Evolutionary conservation across 164 flowering plant genomes (phyloP), one percentile per base, ranked within the genome.

Genomic region (Vitis rotundifolia): DNA sequence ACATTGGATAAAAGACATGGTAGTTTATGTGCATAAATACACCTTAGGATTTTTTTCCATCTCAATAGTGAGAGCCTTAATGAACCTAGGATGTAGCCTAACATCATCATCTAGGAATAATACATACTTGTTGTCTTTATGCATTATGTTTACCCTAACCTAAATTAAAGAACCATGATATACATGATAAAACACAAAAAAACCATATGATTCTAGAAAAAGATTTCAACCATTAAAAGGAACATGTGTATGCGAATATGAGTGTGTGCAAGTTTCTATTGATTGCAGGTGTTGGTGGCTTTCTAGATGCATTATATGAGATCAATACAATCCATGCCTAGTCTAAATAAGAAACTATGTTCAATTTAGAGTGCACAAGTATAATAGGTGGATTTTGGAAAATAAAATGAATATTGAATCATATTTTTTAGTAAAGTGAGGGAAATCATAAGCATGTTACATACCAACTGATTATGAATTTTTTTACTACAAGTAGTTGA

Each of bases 401-500:
- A 50, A 59, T 11, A 16, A n/a, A n/a, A n/a, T n/a, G n/a, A n/a
- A n/a, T n/a, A n/a, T n/a, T n/a, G n/a, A n/a, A n/a, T n/a, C n/a
- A n/a, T n/a, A n/a, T n/a, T n/a, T n/a, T n/a, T n/a, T n/a, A n/a
- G n/a, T n/a, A n/a, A n/a, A n/a, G n/a, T n/a, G n/a, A n/a, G n/a
- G n/a, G n/a, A n/a, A 59, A 1, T 55, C 7, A 49, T 59, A 65
- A 68, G 55, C 48, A 56, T 47, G 50, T 14, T 59, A 63, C 87
- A 59, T 89, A 95, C 99, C 89, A 95, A 84, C 80, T 95, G 99
- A 79, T 95, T 95, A 75, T 95, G 99, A 80, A 92, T 91, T 78
- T 95, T 95, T 75, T 95, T 97, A 82, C 98, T 95, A 69, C 99
- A 95, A 52, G 99, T 95, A 71, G 99, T 92, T 78, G 99, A 91